Conservation (phyloP, 2,329 filamentous ascomycete species). For the Aaosphaeria arxii region DNA sequence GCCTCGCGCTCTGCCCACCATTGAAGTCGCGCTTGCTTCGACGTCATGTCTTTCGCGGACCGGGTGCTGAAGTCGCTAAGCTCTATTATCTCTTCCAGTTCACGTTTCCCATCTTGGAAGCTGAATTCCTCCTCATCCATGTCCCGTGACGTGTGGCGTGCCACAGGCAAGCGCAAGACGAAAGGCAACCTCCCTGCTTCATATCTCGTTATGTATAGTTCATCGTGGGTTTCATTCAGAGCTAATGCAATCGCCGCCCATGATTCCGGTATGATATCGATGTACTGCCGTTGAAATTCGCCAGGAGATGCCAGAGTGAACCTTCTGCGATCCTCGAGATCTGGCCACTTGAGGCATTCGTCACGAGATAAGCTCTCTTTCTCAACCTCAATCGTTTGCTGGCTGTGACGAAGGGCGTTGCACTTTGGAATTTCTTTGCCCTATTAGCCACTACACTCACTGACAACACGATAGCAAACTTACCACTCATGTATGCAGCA, state of each 20-base stretch:
- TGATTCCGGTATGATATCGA: slow-evolving; percentile 76
- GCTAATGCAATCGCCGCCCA: slow-evolving; percentile 89
- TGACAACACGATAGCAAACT: slow-evolving; percentile 2
- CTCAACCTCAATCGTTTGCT: slow-evolving; percentile 53
- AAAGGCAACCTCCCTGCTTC: slow-evolving; percentile 75
- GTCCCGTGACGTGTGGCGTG: slow-evolving; percentile 76
- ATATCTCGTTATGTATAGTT: slow-evolving; percentile 86
- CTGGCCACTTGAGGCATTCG: slow-evolving; percentile 39
- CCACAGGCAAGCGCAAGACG: slow-evolving; percentile 79
- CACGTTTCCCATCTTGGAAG: slow-evolving; percentile 74
- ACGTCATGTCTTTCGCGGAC: slow-evolving; percentile 65
- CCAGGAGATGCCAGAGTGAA: slow-evolving; percentile 38
- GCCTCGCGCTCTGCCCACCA: slow-evolving; percentile 90
- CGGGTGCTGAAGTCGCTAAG: slow-evolving; percentile 83
- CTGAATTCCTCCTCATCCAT: slow-evolving; percentile 78
- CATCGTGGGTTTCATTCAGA: slow-evolving; percentile 75
- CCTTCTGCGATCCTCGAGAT: slow-evolving; percentile 25
- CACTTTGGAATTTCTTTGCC: slow-evolving; percentile 64
- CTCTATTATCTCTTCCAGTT: slow-evolving; percentile 79
- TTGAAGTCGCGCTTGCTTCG: slow-evolving; percentile 70
- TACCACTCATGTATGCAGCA: slow-evolving; percentile 38
- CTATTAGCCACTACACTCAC: slow-evolving; percentile 22
- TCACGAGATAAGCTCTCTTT: slow-evolving; percentile 39
- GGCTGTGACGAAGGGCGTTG: slow-evolving; percentile 64
- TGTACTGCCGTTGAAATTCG: slow-evolving; percentile 72